Percentiles rank a stretch among this genome's conserved stretches.
phyloP scores from a whole-genome alignment of 2,329 filamentous ascomycete genomes.

The Talaromyces sp. region DNA sequence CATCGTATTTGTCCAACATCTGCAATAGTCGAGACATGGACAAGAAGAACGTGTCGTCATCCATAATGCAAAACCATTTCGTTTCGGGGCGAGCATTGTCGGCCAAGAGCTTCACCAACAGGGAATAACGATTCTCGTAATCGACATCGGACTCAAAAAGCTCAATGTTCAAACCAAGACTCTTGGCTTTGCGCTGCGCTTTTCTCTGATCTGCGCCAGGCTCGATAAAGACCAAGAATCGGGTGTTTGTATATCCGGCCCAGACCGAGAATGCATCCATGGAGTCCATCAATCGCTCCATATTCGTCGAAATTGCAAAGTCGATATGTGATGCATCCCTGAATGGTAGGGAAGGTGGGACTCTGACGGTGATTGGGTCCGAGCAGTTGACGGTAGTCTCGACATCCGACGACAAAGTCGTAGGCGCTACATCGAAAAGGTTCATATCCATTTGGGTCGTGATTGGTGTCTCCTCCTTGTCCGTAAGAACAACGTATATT shows the following conservation, averaged over 20 bases:
- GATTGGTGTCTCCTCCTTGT: slow-evolving; percentile 11
- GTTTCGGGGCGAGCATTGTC: slow-evolving; percentile 47
- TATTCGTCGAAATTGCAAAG: slow-evolving; percentile 59
- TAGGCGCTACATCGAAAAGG: slow-evolving; percentile 17
- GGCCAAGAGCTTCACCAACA: slow-evolving; percentile 54
- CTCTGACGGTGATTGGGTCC: slow-evolving; percentile 49
- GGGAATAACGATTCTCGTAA: slow-evolving; percentile 56
- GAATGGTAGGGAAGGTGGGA: slow-evolving; percentile 45
- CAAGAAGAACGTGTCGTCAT: slow-evolving; percentile 65
- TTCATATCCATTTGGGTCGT: slow-evolving; percentile 14
- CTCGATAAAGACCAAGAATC: slow-evolving; percentile 56
- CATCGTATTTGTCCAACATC: slow-evolving; percentile 51
- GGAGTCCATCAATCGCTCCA: slow-evolving; percentile 52
- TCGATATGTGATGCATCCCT: slow-evolving; percentile 53
- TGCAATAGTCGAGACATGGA: slow-evolving; percentile 53
- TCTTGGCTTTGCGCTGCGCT: slow-evolving; percentile 36
- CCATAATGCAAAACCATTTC: slow-evolving; percentile 58
- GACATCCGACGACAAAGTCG: background rate
- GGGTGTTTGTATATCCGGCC: slow-evolving; percentile 53
- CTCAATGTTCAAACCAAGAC: slow-evolving; percentile 45
- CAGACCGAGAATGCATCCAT: slow-evolving; percentile 56
- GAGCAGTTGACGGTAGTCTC: slow-evolving; percentile 32
- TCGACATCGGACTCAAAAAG: slow-evolving; percentile 36
- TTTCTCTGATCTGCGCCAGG: slow-evolving; percentile 32
- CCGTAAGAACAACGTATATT: slow-evolving; percentile 13